Conservation (phyloP, 176 grass and related monocot genomes). For the Bolboschoenus planiculmis region DNA sequence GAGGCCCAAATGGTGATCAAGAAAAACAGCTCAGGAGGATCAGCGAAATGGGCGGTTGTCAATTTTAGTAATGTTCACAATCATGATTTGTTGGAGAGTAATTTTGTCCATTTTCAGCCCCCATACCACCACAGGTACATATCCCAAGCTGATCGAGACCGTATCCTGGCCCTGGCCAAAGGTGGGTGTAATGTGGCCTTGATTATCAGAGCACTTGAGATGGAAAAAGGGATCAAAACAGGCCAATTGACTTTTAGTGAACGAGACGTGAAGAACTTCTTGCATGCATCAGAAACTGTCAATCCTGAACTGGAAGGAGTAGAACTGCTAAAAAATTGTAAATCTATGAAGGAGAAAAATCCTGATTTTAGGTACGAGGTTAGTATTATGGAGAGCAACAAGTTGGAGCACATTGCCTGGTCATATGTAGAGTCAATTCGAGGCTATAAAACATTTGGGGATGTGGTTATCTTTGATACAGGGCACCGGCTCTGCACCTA, state of each 20-base stretch:
- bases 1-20: constrained; percentile 51
- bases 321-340: constrained; percentile 37
- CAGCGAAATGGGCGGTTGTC: constrained; percentile 29
- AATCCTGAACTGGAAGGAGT: constrained; percentile 39
- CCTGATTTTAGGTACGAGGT: constrained; percentile 45
- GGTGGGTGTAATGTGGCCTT: constrained; percentile 33
- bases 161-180: constrained; percentile 39
- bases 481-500: constrained; percentile 31
- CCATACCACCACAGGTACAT: constrained; percentile 30
- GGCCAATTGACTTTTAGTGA: constrained; percentile 34
- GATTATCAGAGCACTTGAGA: constrained; percentile 45
- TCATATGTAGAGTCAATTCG: constrained; percentile 34
- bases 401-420: constrained; percentile 43
- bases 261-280: constrained; percentile 41
- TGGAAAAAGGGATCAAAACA: constrained; percentile 31
- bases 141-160: constrained; percentile 32
- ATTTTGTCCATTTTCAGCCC: constrained; percentile 17
- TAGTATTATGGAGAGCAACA: constrained; percentile 24
- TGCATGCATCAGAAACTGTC: constrained; percentile 30
- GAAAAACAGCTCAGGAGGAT: constrained; percentile 25
- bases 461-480: constrained; percentile 43
- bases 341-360: constrained; percentile 37
- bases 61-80: constrained; percentile 50
- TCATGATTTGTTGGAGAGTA: constrained; percentile 36
- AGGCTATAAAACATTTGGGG: constrained; percentile 38